Base-by-base conservation (phyloP, 2,329 filamentous ascomycete species). In the Lachnellula cervina region DNA sequence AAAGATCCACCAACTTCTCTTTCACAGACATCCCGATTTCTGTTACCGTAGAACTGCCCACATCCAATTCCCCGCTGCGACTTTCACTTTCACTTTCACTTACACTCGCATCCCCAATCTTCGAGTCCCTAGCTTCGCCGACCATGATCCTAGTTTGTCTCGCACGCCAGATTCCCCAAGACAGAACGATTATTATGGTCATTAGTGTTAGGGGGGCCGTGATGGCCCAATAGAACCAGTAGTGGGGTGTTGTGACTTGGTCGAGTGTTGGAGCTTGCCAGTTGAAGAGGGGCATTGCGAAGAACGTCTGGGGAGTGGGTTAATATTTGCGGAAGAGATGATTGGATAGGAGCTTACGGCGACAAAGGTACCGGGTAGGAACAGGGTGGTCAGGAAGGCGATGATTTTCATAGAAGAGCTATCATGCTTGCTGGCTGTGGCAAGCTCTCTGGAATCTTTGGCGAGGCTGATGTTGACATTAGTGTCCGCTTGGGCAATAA, bases 331-430 rank as follows among this genome's bases (percentile, higher is more conserved):
- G 8, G 7, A 28, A 28, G 25, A 2, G 9, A 28, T 8, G 25
- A 9, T 28, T 8, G 25, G 25, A 9, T 28, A 2, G 9, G 9
- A 28, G 25, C 55, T 54, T 42, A 60, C 58, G 14, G 56, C 51
- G 8, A 59, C 23, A 35, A 59, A 59, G 5, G 56, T 60, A 16
- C 49, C 58, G 5, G 58, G 58, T n/a, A 60, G 63, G 40, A 81
- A 82, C 0, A 69, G 64, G 4, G 79, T 62, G 0, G 78, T 79
- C 0, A 80, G 66, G 16, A 79, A 70, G 1, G 78, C 74, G 42
- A 82, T 70, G 0, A 75, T 76, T 64, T 76, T 77, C 77, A 81
- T 80, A 1, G 77, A 73, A 0, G 74, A 69, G 56, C 77, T 79
- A 49, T 82, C 80, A 0, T 58, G 56, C 21, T 72, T 51, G 2